Conservation (phyloP, 495 filamentous ascomycete species). For the Aspergillus bridgeri region DNA sequence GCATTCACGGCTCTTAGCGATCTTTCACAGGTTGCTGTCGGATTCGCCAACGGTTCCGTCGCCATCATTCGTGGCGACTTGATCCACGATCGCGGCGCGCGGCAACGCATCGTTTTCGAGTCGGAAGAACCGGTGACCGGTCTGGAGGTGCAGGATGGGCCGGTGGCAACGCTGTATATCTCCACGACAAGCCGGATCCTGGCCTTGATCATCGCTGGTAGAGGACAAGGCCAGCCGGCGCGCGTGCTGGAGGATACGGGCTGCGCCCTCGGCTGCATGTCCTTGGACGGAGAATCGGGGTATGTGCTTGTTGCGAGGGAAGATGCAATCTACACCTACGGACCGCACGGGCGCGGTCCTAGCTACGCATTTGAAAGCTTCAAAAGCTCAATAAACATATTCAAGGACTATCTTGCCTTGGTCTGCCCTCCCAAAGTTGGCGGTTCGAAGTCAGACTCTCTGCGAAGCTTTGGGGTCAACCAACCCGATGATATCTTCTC, state of each 20-base stretch:
- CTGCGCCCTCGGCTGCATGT: slow-evolving; percentile 91
- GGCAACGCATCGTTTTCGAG: slow-evolving; percentile 93
- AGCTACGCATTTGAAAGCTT: slow-evolving; percentile 87
- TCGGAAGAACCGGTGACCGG: slow-evolving; percentile 96
- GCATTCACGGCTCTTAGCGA: slow-evolving; percentile 84
- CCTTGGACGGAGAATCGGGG: slow-evolving; percentile 68
- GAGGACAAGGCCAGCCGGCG: slow-evolving; percentile 85
- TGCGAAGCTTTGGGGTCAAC: slow-evolving; percentile 64
- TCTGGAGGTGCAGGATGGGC: slow-evolving; percentile 53
- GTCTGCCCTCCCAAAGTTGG: slow-evolving; percentile 78
- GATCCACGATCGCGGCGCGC: slow-evolving; percentile 93
- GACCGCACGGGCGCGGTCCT: slow-evolving; percentile 75
- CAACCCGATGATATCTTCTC: slow-evolving; percentile 72
- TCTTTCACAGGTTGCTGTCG: slow-evolving; percentile 86
- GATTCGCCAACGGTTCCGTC: slow-evolving; percentile 93
- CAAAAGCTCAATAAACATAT: slow-evolving; percentile 77
- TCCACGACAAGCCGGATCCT: slow-evolving; percentile 87
- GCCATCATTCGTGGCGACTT: slow-evolving; percentile 91
- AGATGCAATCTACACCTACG: slow-evolving; percentile 94
- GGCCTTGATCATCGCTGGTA: slow-evolving; percentile 79
- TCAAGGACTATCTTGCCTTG: slow-evolving; percentile 81
- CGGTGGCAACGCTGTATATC: slow-evolving; percentile 80
- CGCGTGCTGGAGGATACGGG: slow-evolving; percentile 83
- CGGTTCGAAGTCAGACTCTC: slow-evolving; percentile 45
- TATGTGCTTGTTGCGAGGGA: slow-evolving; percentile 88